Evolutionary conservation across 2,329 filamentous ascomycete genomes (phyloP).

Genomic region (Alternaria ethzedia): DNA sequence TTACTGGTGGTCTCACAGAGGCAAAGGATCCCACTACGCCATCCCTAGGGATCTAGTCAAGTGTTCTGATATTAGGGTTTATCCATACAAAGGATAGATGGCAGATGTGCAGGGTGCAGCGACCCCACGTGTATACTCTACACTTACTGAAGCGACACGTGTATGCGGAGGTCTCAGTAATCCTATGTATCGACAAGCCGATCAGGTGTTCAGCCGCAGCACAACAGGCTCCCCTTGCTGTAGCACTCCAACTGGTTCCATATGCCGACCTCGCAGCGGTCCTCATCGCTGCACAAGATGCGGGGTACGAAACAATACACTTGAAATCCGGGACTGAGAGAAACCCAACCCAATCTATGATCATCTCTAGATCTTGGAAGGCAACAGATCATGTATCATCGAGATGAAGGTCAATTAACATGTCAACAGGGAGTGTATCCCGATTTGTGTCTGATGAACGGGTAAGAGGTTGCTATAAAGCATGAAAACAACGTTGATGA

Average conservation of each 20-base stretch:
- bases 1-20: neutral
- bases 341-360: neutral
- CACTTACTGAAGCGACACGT: neutral
- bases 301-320: neutral
- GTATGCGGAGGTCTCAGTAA: neutral
- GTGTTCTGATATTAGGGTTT: neutral
- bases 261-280: neutral
- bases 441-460: neutral
- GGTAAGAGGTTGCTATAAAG: neutral
- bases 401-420: conserved; percentile 1
- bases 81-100: conserved; percentile 6
- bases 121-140: neutral
- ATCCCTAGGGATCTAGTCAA: neutral
- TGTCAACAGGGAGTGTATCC: neutral
- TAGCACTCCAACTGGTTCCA: neutral
- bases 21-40: neutral
- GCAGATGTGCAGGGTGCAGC: neutral
- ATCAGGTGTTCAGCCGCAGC: neutral
- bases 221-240: neutral
- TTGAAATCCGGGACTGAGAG: neutral
- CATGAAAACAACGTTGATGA: neutral
- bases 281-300: neutral
- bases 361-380: neutral
- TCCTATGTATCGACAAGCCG: neutral
- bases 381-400: neutral